Evolutionary conservation across 306 rosid species (phyloP).

Genomic region (Dryas octopetala): DNA sequence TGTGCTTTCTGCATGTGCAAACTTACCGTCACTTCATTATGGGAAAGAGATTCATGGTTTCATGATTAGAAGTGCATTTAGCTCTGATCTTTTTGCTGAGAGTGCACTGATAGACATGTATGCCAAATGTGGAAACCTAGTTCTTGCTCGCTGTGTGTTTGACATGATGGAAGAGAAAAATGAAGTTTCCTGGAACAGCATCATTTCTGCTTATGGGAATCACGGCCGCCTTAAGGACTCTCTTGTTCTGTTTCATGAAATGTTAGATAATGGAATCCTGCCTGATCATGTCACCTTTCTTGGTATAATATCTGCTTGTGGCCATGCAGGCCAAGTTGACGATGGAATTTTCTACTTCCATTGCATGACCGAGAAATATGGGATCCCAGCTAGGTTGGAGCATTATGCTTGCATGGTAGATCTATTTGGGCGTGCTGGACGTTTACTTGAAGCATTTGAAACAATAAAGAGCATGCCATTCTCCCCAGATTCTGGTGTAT

Average conservation of each 20-base stretch:
- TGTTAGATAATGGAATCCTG: slow-evolving; percentile 52
- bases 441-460: slow-evolving; percentile 61
- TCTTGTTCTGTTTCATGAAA: slow-evolving; percentile 51
- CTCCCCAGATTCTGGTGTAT: slow-evolving; percentile 78
- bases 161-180: slow-evolving; percentile 54
- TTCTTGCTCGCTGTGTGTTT: slow-evolving; percentile 50
- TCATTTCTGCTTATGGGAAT: slow-evolving; percentile 68
- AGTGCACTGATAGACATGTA: slow-evolving; percentile 77
- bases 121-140: slow-evolving; percentile 77
- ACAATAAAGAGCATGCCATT: slow-evolving; percentile 69
- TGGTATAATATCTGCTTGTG: slow-evolving; percentile 79
- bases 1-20: slow-evolving; percentile 67
- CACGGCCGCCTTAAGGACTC: slow-evolving; percentile 61
- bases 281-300: slow-evolving; percentile 88
- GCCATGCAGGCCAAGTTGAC: slow-evolving; percentile 65
- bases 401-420: slow-evolving; percentile 84
- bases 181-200: slow-evolving; percentile 84
- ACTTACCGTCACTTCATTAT: slow-evolving; percentile 52
- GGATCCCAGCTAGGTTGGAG: slow-evolving; percentile 64
- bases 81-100: slow-evolving; percentile 49
- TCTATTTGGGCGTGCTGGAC: slow-evolving; percentile 76
- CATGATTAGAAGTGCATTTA: slow-evolving; percentile 45
- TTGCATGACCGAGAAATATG: slow-evolving; percentile 58
- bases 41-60: slow-evolving; percentile 70
- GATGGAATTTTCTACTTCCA: slow-evolving; percentile 58